Evolutionary conservation across 768 basidiomycete species (phyloP), one percentile per base, ranked within the genome.

Genomic region (Piloderma croceum): DNA sequence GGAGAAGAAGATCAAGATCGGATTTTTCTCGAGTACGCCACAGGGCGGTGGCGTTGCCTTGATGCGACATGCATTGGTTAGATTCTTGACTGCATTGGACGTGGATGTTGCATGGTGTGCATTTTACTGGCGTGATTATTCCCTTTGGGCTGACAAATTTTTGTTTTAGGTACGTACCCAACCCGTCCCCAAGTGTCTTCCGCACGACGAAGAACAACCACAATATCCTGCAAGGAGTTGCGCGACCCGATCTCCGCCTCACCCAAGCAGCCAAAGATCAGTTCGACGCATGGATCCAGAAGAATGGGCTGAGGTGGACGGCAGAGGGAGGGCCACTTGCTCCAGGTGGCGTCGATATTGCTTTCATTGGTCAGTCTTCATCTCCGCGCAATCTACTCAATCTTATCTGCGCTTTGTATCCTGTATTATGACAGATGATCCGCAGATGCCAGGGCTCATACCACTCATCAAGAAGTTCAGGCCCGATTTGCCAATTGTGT

Each of bases 1-100:
- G 42, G 80, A 85, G 60, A 89, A 85, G 65, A 84, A 91, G 47
- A 68, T 89, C 58, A 90, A 87, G 62, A 87, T 94, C 48, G 84
- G 83, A 18, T 94, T 94, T 76, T 94, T 94, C 66, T 90, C 87
- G 21, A 91, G 90, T 7, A 97, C 93, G 5, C 92, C 92, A 9
- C 90, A 94, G 67, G 92, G 92, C 71, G 81, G 92, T 57, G 92
- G 93, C 58, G 93, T 97, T 46, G 93, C 93, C 31, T 77, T 97
- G 76, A 94, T 97, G 90, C 81, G 92, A 50, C 92, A 96, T 63
- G 90, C 92, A 21, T 66, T 97, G 52, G 84, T 96, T 60, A 76
- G 93, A 43, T 83, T 97, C 67, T 72, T 89, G 67, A 68, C 75
- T 36, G 73, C 76, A 36, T 64, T 90, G 39, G 90, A 90, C 45